Evolutionary conservation across 495 filamentous ascomycete genomes (phyloP).

Genomic region (Lepidopterella palustris): DNA sequence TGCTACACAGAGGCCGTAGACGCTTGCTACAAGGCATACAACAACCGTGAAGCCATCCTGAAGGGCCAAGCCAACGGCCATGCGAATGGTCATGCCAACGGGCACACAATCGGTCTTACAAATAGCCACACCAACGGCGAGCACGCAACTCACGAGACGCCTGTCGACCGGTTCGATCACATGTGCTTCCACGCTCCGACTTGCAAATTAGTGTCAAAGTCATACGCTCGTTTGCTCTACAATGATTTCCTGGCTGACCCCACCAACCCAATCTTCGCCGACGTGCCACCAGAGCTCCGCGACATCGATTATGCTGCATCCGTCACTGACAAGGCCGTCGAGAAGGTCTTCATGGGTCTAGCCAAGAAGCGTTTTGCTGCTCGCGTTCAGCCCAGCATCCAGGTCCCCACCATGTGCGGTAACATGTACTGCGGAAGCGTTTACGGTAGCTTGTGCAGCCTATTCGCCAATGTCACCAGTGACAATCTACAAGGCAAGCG

Average conservation of each 20-base stretch:
- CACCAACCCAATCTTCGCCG: constrained; percentile 67
- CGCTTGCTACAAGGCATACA: constrained; percentile 92
- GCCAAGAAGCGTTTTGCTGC: constrained; percentile 93
- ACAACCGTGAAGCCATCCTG: constrained; percentile 68
- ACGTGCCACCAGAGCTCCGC: constrained; percentile 78
- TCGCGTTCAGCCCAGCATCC: constrained; percentile 75
- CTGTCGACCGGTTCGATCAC: constrained; percentile 91
- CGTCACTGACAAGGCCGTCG: constrained; percentile 83
- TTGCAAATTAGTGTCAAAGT: constrained; percentile 96
- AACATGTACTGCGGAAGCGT: constrained; percentile 99
- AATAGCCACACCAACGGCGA: constrained; percentile 1
- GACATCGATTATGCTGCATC: constrained; percentile 81
- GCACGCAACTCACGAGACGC: constrained; percentile 48
- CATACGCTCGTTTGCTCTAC: constrained; percentile 90
- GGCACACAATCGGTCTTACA: constrained; percentile 21
- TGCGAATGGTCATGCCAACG: constrained; percentile 47
- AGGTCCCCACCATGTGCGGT: constrained; percentile 89
- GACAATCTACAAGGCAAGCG: constrained; percentile 74
- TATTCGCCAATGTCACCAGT: constrained; percentile 66
- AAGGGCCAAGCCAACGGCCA: constrained; percentile 54
- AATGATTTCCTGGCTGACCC: constrained; percentile 88
- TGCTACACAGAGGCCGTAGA: constrained; percentile 97
- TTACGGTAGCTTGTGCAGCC: constrained; percentile 73
- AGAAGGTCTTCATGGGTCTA: constrained; percentile 94
- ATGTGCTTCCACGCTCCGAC: constrained; percentile 93